Conservation (phyloP, 495 filamentous ascomycete species). For the Aspergillus affinis region DNA sequence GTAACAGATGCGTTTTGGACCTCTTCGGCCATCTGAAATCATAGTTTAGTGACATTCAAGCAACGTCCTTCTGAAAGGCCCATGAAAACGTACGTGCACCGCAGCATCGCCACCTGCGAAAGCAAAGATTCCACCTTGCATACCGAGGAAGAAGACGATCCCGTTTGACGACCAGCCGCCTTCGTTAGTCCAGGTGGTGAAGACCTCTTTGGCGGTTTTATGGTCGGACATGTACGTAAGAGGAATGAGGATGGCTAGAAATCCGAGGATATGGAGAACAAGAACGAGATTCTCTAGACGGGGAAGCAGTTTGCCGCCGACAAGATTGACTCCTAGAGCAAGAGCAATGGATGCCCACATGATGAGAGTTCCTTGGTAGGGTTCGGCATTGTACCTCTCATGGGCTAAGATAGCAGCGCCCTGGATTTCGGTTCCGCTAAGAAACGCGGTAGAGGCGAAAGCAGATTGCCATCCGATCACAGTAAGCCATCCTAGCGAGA, state of each 20-base stretch:
- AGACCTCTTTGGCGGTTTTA: constrained; percentile 37
- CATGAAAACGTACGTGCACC: constrained; percentile 38
- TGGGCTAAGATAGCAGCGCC: constrained; percentile 38
- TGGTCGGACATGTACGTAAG: constrained; percentile 48
- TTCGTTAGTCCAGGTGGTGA: constrained; percentile 46
- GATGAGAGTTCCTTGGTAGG: constrained; percentile 45
- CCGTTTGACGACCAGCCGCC: constrained; percentile 45
- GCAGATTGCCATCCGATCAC: constrained; percentile 47
- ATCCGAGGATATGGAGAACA: constrained; percentile 49
- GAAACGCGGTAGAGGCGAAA: constrained; percentile 38
- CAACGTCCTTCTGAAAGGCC: background rate
- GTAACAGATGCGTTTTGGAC: constrained; percentile 45
- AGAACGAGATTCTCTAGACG: constrained; percentile 46
- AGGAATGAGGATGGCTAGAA: constrained; percentile 52
- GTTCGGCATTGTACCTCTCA: constrained; percentile 32
- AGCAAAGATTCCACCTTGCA: constrained; percentile 40
- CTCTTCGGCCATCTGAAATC: constrained; percentile 53
- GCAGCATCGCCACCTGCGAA: constrained; percentile 42
- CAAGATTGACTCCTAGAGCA: constrained; percentile 41
- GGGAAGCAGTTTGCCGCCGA: constrained; percentile 40
- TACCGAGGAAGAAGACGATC: constrained; percentile 44
- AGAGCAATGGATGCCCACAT: constrained; percentile 41
- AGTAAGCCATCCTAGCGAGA: constrained; percentile 41
- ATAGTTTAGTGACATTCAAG: background rate
- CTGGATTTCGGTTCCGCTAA: constrained; percentile 44